These are phyloP conservation scores for Trichoderma sp. DNA, from an alignment of 2,329 filamentous ascomycete species.

Conservation along the genomic window DNA sequence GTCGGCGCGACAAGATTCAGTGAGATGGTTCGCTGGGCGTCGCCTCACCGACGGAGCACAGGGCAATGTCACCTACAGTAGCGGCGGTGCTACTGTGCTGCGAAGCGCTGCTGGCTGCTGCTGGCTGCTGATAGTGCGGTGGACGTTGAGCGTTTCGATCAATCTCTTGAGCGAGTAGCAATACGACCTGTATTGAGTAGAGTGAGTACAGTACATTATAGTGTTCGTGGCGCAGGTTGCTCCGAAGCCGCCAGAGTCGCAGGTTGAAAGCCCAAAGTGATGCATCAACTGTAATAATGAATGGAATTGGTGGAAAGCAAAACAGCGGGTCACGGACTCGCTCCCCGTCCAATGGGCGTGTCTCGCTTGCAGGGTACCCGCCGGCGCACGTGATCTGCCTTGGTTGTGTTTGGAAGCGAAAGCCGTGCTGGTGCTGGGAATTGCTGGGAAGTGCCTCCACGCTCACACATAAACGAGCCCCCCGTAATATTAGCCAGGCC, in stretches of 20 bases:
- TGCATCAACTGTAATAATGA: background rate
- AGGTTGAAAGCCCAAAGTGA: background rate
- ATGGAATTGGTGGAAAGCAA: background rate
- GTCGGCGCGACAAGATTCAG: constrained; percentile 3
- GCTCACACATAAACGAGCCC: constrained; percentile 1
- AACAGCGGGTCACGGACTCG: background rate
- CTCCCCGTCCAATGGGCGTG: background rate
- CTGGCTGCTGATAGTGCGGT: background rate
- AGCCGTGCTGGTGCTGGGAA: background rate
- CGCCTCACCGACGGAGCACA: constrained; percentile 11
- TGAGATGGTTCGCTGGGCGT: background rate
- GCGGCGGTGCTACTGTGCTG: background rate
- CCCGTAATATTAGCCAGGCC: background rate
- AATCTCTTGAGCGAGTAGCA: too few relatives aligned
- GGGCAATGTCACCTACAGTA: background rate
- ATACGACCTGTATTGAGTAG: too few relatives aligned
- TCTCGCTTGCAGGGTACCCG: background rate
- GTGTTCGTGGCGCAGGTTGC: background rate
- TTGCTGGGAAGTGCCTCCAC: background rate
- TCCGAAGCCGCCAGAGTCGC: constrained; percentile 5
- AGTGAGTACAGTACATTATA: background rate
- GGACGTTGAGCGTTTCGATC: too few relatives aligned
- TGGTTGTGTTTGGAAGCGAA: background rate
- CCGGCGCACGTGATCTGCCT: background rate
- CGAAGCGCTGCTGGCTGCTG: background rate